These are phyloP conservation scores for Vicia faba DNA, from an alignment of 306 rosid species.

Conservation along the genomic window DNA sequence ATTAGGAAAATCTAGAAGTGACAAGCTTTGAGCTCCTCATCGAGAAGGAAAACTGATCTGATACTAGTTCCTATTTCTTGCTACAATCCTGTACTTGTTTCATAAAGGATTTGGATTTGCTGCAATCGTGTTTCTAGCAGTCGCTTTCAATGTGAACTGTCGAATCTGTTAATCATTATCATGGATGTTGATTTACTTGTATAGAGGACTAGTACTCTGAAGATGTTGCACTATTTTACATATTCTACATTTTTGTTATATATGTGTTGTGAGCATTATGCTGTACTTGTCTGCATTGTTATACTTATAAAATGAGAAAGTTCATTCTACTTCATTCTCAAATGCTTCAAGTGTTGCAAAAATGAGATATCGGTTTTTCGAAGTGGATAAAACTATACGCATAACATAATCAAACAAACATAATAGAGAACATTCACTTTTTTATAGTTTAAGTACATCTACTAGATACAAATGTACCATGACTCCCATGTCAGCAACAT, in stretches of 20 bases:
- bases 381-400: not conserved
- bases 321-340: not conserved
- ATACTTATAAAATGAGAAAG: too few relatives aligned
- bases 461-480: not conserved
- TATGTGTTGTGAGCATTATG: too few relatives aligned
- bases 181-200: too few relatives aligned
- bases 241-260: too few relatives aligned
- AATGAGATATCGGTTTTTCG: not conserved
- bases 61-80: constrained; percentile 4
- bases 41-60: constrained; percentile 10
- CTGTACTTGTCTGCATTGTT: too few relatives aligned
- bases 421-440: not conserved
- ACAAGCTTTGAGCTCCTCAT: not conserved
- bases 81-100: not conserved
- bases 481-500: not conserved
- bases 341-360: not conserved
- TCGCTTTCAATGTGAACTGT: not conserved
- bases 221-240: too few relatives aligned
- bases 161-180: not conserved
- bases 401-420: not conserved
- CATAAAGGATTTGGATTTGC: not conserved
- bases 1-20: constrained; percentile 29
- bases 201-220: not conserved
- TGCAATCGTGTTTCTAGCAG: not conserved
- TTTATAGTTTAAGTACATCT: not conserved